Conservation (phyloP, 441 rosid genomes). For the Erodium moschatum region DNA sequence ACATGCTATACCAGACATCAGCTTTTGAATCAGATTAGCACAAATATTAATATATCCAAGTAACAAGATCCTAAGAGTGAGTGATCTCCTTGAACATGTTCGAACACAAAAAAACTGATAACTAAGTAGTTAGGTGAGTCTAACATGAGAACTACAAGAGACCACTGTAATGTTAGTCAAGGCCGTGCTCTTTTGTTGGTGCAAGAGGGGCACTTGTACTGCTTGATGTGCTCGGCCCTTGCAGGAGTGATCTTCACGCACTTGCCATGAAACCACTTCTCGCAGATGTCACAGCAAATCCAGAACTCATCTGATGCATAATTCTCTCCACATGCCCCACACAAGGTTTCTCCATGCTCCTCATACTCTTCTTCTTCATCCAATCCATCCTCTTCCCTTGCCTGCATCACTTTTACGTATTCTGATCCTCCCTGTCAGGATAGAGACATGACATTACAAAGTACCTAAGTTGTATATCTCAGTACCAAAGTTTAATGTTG, state of each 20-base stretch:
- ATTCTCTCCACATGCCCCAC: conserved; percentile 94
- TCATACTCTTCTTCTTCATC: conserved; percentile 59
- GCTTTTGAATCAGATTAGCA: no score
- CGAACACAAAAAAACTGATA: background rate
- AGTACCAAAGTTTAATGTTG: background rate
- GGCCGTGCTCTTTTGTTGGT: conserved; percentile 80
- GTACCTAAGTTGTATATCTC: background rate
- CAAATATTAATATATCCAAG: background rate
- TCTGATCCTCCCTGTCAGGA: conserved; percentile 36
- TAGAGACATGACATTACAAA: background rate
- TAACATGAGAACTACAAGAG: background rate
- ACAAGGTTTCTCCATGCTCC: conserved; percentile 69
- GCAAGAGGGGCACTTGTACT: conserved; percentile 70
- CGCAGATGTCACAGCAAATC: conserved; percentile 88
- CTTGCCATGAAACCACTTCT: conserved; percentile 91
- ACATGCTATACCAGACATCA: no score
- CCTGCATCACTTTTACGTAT: conserved; percentile 43
- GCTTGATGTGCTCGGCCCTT: conserved; percentile 90
- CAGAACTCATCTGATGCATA: conserved; percentile 80
- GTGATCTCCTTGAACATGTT: background rate
- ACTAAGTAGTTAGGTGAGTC: background rate
- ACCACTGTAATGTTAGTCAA: conserved; percentile 5
- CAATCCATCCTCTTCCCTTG: conserved; percentile 42
- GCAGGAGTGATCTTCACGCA: conserved; percentile 97
- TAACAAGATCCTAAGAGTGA: background rate